Conservation (phyloP, 441 rosid species). For the Monsonia emarginata region DNA sequence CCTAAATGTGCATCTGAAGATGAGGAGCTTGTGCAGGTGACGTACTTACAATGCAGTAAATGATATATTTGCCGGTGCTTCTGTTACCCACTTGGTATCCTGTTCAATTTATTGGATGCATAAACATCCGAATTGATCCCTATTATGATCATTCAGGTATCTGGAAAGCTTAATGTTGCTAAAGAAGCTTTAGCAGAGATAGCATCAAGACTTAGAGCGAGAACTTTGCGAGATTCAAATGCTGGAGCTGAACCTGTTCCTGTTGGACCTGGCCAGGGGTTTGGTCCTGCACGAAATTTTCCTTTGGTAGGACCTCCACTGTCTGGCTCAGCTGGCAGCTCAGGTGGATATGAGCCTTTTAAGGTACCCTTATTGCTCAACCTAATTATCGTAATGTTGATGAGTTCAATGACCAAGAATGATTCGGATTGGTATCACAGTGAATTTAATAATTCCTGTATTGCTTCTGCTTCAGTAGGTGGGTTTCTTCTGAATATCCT, state of each 20-base stretch:
- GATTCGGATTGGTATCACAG: not conserved
- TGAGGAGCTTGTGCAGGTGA: slow-evolving; percentile 62
- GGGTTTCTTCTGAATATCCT: not conserved
- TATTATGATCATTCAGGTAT: slow-evolving; percentile 31
- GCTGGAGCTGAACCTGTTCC: slow-evolving; percentile 30
- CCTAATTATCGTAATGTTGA: slow-evolving; percentile 4
- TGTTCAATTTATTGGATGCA: slow-evolving; percentile 10
- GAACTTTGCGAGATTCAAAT: slow-evolving; percentile 44
- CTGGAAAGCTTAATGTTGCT: slow-evolving; percentile 42
- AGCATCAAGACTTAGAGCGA: slow-evolving; percentile 42
- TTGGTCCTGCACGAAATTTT: slow-evolving; percentile 28
- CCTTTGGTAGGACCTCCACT: slow-evolving; percentile 25
- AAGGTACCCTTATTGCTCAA: slow-evolving; percentile 27
- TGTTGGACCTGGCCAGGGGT: slow-evolving; percentile 27
- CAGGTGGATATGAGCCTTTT: slow-evolving; percentile 30
- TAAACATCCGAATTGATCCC: slow-evolving; percentile 15
- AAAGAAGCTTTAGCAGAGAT: slow-evolving; percentile 54
- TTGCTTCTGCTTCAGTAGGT: not conserved
- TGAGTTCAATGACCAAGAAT: not conserved
- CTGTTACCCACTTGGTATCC: slow-evolving; percentile 1
- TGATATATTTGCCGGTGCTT: not conserved
- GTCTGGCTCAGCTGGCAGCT: slow-evolving; percentile 24
- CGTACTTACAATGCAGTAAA: slow-evolving; percentile 7
- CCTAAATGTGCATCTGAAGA: slow-evolving; percentile 47
- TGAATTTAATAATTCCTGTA: not conserved